Conservation (phyloP, 2,329 filamentous ascomycete species). For the Epichloe uncinata region DNA sequence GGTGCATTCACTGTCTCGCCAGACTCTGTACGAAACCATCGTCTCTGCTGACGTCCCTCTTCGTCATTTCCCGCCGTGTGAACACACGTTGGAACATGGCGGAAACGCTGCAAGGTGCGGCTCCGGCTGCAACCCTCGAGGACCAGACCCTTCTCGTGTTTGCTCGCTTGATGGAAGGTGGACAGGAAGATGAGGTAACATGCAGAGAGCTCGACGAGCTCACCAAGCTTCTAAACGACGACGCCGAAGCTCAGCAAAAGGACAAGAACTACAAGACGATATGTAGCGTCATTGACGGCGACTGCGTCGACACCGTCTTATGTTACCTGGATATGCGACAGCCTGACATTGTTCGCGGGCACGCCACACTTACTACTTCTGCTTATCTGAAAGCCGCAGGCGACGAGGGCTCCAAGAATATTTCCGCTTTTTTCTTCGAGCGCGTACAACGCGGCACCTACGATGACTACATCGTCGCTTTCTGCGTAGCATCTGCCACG, state of each 20-base stretch:
- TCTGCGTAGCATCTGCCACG: conserved; percentile 78
- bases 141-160: conserved; percentile 66
- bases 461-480: conserved; percentile 81
- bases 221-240: conserved; percentile 45
- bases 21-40: no score
- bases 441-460: conserved; percentile 62
- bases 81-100: conserved; percentile 16
- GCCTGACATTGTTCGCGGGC: conserved; percentile 57
- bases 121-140: conserved; percentile 27
- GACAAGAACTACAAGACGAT: conserved; percentile 32
- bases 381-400: conserved; percentile 71
- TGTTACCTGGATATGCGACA: conserved; percentile 76
- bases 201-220: conserved; percentile 44
- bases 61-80: neutral
- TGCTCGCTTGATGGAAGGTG: conserved; percentile 81
- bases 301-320: conserved; percentile 76
- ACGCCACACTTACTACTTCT: conserved; percentile 69
- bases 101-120: conserved; percentile 18
- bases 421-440: conserved; percentile 61
- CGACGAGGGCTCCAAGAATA: conserved; percentile 54
- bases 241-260: conserved; percentile 31
- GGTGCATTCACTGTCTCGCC: no score
- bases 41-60: conserved; percentile 2
- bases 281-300: conserved; percentile 53
- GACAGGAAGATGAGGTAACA: conserved; percentile 65